Evolutionary conservation across 225 moss, liverwort and hornwort species (phyloP).

Genomic region (Bryoerythrophyllum caledonicum): DNA sequence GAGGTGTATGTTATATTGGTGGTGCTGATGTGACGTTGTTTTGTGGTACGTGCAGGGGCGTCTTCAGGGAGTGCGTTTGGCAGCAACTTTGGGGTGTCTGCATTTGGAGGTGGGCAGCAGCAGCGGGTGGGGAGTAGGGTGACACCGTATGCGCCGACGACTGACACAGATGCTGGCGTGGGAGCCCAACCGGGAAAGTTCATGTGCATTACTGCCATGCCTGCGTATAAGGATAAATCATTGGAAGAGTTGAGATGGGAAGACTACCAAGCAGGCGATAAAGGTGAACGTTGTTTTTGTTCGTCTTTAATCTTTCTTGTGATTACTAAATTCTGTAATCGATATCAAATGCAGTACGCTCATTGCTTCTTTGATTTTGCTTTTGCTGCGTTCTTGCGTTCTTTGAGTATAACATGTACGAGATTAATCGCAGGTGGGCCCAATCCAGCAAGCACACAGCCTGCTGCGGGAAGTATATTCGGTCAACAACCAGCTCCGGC

Average conservation of each 20-base stretch:
- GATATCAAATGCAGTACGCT: too few species aligned
- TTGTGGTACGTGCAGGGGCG: slow-evolving; percentile 48
- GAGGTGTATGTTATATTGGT: not conserved
- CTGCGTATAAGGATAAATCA: slow-evolving; percentile 75
- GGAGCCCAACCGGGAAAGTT: slow-evolving; percentile 95
- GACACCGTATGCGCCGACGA: slow-evolving; percentile 75
- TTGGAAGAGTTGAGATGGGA: slow-evolving; percentile 97
- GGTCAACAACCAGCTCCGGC: slow-evolving; percentile 44
- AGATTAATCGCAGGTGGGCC: slow-evolving; percentile 59
- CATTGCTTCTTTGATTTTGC: too few species aligned
- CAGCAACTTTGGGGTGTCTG: slow-evolving; percentile 67
- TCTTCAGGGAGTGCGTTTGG: slow-evolving; percentile 68
- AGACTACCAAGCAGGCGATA: slow-evolving; percentile 89
- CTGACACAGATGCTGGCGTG: slow-evolving; percentile 85
- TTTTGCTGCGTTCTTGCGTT: slow-evolving; percentile 35
- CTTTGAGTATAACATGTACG: too few species aligned
- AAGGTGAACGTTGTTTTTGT: slow-evolving; percentile 46
- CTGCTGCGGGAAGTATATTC: slow-evolving; percentile 61
- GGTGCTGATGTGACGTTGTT: slow-evolving; percentile 6
- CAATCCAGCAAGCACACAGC: slow-evolving; percentile 44
- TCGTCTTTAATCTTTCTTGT: not conserved
- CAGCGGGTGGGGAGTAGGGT: slow-evolving; percentile 90
- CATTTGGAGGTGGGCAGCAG: slow-evolving; percentile 61
- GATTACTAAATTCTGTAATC: too few species aligned
- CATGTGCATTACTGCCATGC: slow-evolving; percentile 94